Conservation (phyloP, 2,329 filamentous ascomycete genomes). For the Septoria petroselini region DNA sequence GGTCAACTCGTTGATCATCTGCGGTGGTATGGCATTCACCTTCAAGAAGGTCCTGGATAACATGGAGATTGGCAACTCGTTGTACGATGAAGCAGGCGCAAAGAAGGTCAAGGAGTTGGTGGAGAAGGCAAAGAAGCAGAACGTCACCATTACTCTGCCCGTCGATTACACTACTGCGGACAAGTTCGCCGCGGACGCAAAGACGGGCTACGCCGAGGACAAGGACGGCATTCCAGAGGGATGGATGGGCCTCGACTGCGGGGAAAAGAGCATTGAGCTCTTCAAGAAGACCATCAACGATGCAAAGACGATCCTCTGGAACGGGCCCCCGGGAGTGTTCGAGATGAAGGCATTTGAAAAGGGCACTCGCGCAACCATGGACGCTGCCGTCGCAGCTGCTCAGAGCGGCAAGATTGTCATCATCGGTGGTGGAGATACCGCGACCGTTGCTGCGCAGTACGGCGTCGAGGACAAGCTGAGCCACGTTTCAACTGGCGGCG, state of each 20-base stretch:
- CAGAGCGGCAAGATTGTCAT: conserved; percentile 91
- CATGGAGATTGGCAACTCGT: conserved; percentile 81
- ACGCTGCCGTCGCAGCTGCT: conserved; percentile 78
- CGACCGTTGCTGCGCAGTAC: conserved; percentile 97
- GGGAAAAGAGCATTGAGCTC: conserved; percentile 79
- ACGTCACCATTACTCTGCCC: conserved; percentile 90
- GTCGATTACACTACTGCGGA: conserved; percentile 95
- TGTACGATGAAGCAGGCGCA: conserved; percentile 91
- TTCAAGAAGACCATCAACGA: conserved; percentile 84
- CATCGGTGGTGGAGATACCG: conserved; percentile 96
- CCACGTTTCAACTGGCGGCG: conserved; percentile 95
- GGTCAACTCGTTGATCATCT: conserved; percentile 94
- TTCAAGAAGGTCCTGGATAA: conserved; percentile 98
- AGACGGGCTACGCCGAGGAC: conserved; percentile 77
- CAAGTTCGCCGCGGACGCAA: conserved; percentile 85
- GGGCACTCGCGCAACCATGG: conserved; percentile 87
- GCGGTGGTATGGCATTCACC: conserved; percentile 98
- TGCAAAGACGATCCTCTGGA: conserved; percentile 97
- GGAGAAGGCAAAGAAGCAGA: conserved; percentile 94
- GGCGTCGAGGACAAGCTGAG: conserved; percentile 93
- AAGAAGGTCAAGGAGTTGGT: conserved; percentile 86
- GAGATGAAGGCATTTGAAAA: conserved; percentile 93
- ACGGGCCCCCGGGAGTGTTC: conserved; percentile 95
- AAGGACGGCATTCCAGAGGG: conserved; percentile 88
- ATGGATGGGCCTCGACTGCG: conserved; percentile 97